Conservation (phyloP, 1,284 basidiomycete species). For the Cryptococcus sp. region DNA sequence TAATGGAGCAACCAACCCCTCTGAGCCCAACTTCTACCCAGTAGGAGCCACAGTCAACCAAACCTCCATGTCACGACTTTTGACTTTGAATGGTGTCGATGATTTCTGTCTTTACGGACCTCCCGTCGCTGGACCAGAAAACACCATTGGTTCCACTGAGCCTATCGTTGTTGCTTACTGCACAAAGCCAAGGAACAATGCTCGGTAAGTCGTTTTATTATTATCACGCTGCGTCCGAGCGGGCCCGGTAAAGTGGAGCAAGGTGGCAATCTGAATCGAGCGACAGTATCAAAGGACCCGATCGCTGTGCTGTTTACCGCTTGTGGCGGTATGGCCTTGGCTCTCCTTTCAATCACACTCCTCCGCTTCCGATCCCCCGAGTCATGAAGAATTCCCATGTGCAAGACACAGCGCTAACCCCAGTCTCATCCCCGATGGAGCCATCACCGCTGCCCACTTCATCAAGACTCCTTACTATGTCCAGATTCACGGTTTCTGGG, state of each 20-base stretch:
- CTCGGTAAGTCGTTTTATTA: conserved; percentile 20
- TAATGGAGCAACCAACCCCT: conserved; percentile 47
- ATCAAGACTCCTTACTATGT: conserved; percentile 47
- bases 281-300: no score
- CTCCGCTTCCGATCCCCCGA: no score
- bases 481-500: conserved; percentile 51
- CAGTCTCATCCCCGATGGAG: conserved; percentile 46
- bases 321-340: no score
- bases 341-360: no score
- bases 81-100: conserved; percentile 45
- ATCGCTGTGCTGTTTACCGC: background rate
- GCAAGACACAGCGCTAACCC: background rate
- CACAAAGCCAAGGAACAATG: conserved; percentile 38
- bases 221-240: no score
- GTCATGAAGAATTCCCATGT: no score
- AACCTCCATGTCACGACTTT: conserved; percentile 41
- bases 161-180: conserved; percentile 42
- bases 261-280: no score
- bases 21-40: conserved; percentile 31
- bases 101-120: conserved; percentile 48
- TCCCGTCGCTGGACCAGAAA: conserved; percentile 27
- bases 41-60: conserved; percentile 44
- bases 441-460: conserved; percentile 41
- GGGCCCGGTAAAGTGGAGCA: no score
- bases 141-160: conserved; percentile 43